Base-by-base conservation (phyloP, 805 yeast genomes). In the Kregervanrija pseudodelftensis region DNA sequence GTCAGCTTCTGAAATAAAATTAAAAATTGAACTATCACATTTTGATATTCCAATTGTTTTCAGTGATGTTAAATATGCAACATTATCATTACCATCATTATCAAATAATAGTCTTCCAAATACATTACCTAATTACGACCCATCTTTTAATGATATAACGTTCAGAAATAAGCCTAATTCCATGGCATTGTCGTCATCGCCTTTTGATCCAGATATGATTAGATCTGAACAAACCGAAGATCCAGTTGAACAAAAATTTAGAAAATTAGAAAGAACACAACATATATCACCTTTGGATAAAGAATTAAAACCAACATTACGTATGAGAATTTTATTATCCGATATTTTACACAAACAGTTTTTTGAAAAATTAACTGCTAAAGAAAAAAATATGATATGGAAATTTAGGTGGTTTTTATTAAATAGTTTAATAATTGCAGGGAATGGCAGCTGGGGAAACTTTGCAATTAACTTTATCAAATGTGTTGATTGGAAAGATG, bases 381-480 rank as follows among this genome's bases (percentile, higher is more conserved):
- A 82, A 57, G 96, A 91, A 53, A 87, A 85, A 66, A 87, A 88
- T 51, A 64, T 88, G 56, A 73, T 91, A 9, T 91, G 98, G 97
- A 86, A 85, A 61, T 91, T 84, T 63, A 67, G 98, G 43, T 93
- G 85, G 64, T 90, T 81, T 61, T 65, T 85, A 14, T 68, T 85
- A n/a, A 74, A 80, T 43, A 80, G 80, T 53, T 51, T 64, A 31
- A 56, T 66, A 8, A 41, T 60, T 28, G 59, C 60, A 14, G 66
- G 62, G 45, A 57, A 55, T 13, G 49, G 61, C 5, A 66, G 66
- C 30, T 62, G 65, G 41, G 68, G 64, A 37, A 66, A 66, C 39
- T 63, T 64, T 35, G 52, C 63, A 13, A 62, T 66, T 15, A 91
- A 91, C 61, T 82, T 93, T 48, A 73, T 91, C 51, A 88, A 89